Conservation (phyloP, 2,329 filamentous ascomycete genomes). For the Chrysoporthe puriensis region DNA sequence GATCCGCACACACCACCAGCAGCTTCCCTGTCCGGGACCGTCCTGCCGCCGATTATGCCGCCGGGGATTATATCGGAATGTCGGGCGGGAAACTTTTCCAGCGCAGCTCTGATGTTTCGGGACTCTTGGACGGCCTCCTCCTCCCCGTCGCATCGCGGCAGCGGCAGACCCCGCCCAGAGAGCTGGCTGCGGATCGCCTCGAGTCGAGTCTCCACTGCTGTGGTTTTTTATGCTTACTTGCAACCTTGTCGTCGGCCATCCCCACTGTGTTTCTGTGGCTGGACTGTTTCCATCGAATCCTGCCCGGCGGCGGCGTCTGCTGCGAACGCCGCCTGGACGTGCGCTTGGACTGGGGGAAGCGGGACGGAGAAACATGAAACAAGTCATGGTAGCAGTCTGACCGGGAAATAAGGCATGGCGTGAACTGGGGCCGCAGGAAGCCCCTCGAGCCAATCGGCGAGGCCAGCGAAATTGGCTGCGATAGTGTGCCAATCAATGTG, state of each 20-base stretch:
- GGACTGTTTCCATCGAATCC: background rate
- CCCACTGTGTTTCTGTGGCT: background rate
- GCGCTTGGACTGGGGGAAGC: background rate
- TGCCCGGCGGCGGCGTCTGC: background rate
- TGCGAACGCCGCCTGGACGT: background rate
- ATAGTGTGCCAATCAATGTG: too few species aligned
- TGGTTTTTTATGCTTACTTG: background rate
- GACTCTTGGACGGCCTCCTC: background rate
- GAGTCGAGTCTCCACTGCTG: background rate
- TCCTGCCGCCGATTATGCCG: background rate
- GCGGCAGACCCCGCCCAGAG: background rate
- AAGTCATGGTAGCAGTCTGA: conserved; percentile 4
- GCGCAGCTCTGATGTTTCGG: background rate
- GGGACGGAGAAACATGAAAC: conserved; percentile 9
- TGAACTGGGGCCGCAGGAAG: background rate
- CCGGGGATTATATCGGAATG: background rate
- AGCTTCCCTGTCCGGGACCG: background rate
- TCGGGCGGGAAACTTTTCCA: background rate
- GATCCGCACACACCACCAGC: background rate
- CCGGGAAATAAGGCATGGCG: background rate
- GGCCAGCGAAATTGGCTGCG: conserved; percentile 1
- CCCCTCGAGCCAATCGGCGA: conserved; percentile 13
- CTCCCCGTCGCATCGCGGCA: background rate
- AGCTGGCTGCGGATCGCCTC: background rate
- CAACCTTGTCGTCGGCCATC: background rate